A percentile compares a stretch with the other conserved stretches of the same genome.
Conservation (phyloP, 768 basidiomycete genomes). For the Collybia sordida region DNA sequence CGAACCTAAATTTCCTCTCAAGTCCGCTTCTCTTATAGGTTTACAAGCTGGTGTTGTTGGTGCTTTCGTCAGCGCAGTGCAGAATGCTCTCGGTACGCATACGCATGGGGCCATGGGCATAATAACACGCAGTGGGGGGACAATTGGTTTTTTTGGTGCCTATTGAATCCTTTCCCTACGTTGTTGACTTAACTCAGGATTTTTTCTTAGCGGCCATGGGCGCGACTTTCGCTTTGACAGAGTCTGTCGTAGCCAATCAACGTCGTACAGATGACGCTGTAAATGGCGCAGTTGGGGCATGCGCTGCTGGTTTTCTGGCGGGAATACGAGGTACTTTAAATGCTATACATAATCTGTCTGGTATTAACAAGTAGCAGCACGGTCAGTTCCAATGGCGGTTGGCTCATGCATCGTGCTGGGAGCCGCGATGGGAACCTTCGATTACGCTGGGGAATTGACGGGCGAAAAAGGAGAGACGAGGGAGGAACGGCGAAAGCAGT, state of each 20-base stretch:
- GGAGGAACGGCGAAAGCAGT: slow-evolving; percentile 74
- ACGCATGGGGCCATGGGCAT: slow-evolving; percentile 82
- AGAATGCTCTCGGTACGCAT: slow-evolving; percentile 81
- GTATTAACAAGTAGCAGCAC: slow-evolving; percentile 43
- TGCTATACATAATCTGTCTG: too few relatives aligned
- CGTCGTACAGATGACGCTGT: slow-evolving; percentile 76
- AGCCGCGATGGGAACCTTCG: slow-evolving; percentile 76
- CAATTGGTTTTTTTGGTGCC: slow-evolving; percentile 88
- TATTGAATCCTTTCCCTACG: slow-evolving; percentile 22
- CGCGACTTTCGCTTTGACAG: slow-evolving; percentile 80
- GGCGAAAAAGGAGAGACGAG: slow-evolving; percentile 42
- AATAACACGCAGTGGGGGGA: slow-evolving; percentile 82
- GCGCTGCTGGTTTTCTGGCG: slow-evolving; percentile 91
- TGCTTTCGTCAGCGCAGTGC: slow-evolving; percentile 63
- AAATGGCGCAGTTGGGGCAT: slow-evolving; percentile 85
- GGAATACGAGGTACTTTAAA: slow-evolving; percentile 66
- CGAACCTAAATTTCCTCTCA: slow-evolving; percentile 53
- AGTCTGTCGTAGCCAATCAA: slow-evolving; percentile 78
- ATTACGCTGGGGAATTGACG: slow-evolving; percentile 68
- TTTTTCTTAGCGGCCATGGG: slow-evolving; percentile 79
- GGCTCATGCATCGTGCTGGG: slow-evolving; percentile 80
- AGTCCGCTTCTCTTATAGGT: slow-evolving; percentile 55
- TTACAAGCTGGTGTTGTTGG: slow-evolving; percentile 69
- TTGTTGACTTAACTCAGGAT: neutral
- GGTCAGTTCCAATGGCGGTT: slow-evolving; percentile 80